phyloP scores from a whole-genome alignment of 768 basidiomycete species.

The Saitozyma podzolica region DNA sequence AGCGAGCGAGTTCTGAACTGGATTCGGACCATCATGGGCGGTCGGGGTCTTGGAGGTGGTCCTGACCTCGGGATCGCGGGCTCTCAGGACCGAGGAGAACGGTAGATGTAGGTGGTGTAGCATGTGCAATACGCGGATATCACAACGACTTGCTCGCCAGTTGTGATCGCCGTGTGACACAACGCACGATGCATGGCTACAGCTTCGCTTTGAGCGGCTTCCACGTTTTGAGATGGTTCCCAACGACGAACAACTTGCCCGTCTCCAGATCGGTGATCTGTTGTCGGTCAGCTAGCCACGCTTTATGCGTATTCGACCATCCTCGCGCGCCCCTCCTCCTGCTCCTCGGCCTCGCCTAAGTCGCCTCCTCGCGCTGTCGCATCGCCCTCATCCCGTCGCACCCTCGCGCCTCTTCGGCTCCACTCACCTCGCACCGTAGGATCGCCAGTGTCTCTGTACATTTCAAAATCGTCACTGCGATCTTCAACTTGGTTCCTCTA shows the following conservation, averaged over 20 bases:
- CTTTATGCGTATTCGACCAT: background rate
- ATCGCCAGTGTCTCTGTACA: background rate
- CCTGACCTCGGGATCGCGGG: too few species aligned
- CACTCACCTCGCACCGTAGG: background rate
- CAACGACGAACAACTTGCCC: background rate
- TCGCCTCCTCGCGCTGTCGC: too few species aligned
- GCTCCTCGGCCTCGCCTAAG: too few species aligned
- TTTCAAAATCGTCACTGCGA: background rate
- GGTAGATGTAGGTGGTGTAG: too few species aligned
- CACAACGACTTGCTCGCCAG: background rate
- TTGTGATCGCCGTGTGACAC: background rate
- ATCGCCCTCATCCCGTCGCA: too few species aligned
- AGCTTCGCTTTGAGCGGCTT: background rate
- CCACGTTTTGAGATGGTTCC: background rate
- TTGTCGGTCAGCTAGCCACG: background rate
- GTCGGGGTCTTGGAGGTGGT: too few species aligned
- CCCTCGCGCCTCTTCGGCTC: background rate
- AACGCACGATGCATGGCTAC: background rate
- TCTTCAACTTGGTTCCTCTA: slow-evolving; percentile 1
- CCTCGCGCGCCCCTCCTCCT: too few species aligned
- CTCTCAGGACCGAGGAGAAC: too few species aligned
- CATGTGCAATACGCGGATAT: background rate
- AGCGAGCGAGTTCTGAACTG: background rate
- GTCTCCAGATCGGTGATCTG: background rate
- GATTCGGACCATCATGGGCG: too few species aligned